Evolutionary conservation across 805 yeast species (phyloP).

Genomic region (Yarrowia porcina): DNA sequence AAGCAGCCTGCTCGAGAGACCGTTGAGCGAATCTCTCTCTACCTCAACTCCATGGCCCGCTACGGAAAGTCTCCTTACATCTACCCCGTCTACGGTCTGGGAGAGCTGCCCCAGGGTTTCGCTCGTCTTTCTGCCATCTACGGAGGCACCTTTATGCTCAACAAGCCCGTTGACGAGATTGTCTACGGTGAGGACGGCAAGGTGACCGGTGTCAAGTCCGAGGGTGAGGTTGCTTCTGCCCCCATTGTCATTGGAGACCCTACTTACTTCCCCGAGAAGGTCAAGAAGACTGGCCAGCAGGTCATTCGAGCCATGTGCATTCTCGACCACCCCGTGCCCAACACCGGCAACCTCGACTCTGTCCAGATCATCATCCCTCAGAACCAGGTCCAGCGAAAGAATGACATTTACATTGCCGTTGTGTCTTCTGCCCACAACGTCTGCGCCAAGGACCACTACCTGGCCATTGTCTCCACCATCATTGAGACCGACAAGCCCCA

Average conservation of each 20-base stretch:
- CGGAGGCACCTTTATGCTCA: conserved; percentile 98
- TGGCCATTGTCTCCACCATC: conserved; percentile 92
- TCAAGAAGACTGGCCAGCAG: conserved; percentile 64
- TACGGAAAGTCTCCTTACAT: conserved; percentile 96
- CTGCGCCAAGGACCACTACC: conserved; percentile 78
- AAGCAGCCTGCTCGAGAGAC: conserved; percentile 89
- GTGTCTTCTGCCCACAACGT: conserved; percentile 88
- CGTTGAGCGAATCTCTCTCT: conserved; percentile 77
- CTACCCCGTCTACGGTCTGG: conserved; percentile 93
- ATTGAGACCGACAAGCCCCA: conserved; percentile 93
- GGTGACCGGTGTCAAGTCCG: conserved; percentile 83
- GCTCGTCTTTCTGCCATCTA: conserved; percentile 95
- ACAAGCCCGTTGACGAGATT: conserved; percentile 90
- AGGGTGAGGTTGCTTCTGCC: conserved; percentile 87
- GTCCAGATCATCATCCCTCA: conserved; percentile 95
- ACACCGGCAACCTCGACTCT: conserved; percentile 78
- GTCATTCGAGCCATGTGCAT: conserved; percentile 86
- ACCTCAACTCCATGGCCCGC: conserved; percentile 86
- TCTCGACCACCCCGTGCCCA: conserved; percentile 83
- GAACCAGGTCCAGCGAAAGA: conserved; percentile 86
- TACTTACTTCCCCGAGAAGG: conserved; percentile 88
- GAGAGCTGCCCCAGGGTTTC: conserved; percentile 98
- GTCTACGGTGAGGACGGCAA: conserved; percentile 68
- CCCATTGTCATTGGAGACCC: conserved; percentile 96
- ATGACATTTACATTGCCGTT: conserved; percentile 91